Conservation (phyloP, 1,139 yeast genomes). For the Saccharomyces hybrid region DNA sequence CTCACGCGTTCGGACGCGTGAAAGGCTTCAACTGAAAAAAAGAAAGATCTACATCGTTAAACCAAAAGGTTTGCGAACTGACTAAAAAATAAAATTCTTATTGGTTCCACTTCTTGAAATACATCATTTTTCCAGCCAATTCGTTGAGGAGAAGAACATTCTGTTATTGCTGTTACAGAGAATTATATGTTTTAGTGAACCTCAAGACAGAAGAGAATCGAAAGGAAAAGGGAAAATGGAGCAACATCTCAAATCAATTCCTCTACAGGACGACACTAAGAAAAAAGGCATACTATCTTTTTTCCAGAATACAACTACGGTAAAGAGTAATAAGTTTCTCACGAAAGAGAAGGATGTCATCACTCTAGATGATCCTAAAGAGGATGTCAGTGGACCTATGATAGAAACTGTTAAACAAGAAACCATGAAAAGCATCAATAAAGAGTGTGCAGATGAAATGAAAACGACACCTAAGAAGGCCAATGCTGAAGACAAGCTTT, state of each 20-base stretch:
- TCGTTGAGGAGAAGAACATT: background rate
- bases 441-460: constrained; percentile 5
- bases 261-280: background rate
- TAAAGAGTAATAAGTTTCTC: background rate
- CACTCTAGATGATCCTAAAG: constrained; percentile 2
- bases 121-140: background rate
- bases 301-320: constrained; percentile 3
- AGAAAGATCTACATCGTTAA: background rate
- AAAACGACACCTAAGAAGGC: constrained; percentile 8
- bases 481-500: background rate
- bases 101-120: background rate
- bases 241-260: background rate
- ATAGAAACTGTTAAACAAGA: background rate
- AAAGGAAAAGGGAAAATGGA: background rate
- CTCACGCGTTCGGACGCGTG: background rate
- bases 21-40: background rate
- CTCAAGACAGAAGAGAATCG: background rate
- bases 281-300: constrained; percentile 5
- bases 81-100: background rate
- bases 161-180: background rate
- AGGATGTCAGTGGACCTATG: constrained; percentile 13
- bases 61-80: background rate
- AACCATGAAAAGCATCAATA: background rate
- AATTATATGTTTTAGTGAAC: background rate
- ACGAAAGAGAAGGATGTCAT: constrained; percentile 1